These are phyloP conservation scores for Puccinia brachypodii DNA, from an alignment of 1,284 basidiomycete species.

Conservation along the genomic window DNA sequence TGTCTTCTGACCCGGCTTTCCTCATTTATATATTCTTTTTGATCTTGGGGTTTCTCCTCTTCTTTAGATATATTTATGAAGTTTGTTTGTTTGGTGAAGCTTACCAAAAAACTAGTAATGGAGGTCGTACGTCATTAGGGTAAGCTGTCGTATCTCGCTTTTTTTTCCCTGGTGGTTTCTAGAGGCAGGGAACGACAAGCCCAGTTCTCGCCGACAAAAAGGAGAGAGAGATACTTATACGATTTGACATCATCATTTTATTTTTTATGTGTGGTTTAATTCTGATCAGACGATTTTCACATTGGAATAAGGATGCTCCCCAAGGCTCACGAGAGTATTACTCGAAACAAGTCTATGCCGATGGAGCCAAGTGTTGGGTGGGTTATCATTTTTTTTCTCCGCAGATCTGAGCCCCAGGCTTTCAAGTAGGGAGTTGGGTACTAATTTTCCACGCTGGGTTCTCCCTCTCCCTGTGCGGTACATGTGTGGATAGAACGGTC, in stretches of 20 bases:
- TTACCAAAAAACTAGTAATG: constrained; percentile 82
- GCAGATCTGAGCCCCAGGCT: background rate
- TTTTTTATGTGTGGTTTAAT: background rate
- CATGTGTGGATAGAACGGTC: constrained; percentile 69
- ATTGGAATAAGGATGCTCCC: constrained; percentile 69
- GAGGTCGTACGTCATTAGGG: constrained; percentile 80
- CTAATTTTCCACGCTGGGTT: background rate
- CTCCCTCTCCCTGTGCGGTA: no score
- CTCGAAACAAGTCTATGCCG: constrained; percentile 74
- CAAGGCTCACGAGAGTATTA: constrained; percentile 73
- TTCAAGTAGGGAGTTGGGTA: background rate
- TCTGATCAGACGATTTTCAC: constrained; percentile 66
- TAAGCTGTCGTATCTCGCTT: constrained; percentile 57
- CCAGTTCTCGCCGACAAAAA: no score
- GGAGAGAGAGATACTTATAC: no score
- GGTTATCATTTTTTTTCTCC: constrained; percentile 10
- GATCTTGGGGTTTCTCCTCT: background rate
- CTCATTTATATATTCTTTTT: background rate
- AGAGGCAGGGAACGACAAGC: background rate
- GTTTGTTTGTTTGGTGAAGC: constrained; percentile 89
- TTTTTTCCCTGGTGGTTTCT: background rate
- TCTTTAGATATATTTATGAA: constrained; percentile 82
- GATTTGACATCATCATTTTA: background rate
- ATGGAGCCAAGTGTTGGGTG: constrained; percentile 76
- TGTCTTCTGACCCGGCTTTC: background rate